Conservation (phyloP, 345 rosid species). For the Fremontodendron californicum region DNA sequence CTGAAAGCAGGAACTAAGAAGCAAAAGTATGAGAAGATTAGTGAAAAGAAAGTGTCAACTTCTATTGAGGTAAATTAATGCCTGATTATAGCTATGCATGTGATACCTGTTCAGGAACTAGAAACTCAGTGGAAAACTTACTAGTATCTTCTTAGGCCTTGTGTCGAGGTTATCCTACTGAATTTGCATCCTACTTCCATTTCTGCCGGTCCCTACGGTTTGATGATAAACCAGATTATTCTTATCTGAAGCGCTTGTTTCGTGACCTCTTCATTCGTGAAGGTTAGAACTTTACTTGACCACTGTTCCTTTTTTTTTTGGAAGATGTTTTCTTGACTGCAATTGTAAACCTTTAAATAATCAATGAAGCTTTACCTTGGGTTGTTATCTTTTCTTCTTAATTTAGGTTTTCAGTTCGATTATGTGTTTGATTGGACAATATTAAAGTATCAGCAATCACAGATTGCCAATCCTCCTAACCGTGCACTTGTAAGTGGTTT, state of each 20-base stretch:
- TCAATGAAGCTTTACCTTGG: background rate
- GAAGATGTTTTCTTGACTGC: background rate
- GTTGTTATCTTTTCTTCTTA: constrained; percentile 1
- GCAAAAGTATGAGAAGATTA: constrained; percentile 93
- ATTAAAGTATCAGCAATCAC: constrained; percentile 94
- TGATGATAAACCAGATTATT: constrained; percentile 76
- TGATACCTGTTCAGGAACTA: background rate
- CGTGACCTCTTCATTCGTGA: constrained; percentile 74
- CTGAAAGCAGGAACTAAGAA: constrained; percentile 96
- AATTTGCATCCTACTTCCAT: constrained; percentile 76
- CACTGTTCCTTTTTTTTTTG: background rate
- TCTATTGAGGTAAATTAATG: constrained; percentile 51
- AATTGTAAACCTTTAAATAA: background rate
- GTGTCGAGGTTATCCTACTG: constrained; percentile 72
- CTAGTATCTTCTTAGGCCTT: constrained; percentile 38
- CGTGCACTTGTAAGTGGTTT: constrained; percentile 47
- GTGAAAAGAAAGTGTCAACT: constrained; percentile 97
- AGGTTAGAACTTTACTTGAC: constrained; percentile 30
- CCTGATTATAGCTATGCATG: background rate
- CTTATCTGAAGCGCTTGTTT: constrained; percentile 61
- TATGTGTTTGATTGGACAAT: constrained; percentile 98
- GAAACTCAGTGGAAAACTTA: background rate
- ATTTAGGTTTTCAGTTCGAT: constrained; percentile 79
- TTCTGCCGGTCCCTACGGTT: constrained; percentile 67
- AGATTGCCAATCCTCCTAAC: constrained; percentile 70